Evolutionary conservation across 805 yeast genomes (phyloP).

Genomic region (Starmerella davenportii): DNA sequence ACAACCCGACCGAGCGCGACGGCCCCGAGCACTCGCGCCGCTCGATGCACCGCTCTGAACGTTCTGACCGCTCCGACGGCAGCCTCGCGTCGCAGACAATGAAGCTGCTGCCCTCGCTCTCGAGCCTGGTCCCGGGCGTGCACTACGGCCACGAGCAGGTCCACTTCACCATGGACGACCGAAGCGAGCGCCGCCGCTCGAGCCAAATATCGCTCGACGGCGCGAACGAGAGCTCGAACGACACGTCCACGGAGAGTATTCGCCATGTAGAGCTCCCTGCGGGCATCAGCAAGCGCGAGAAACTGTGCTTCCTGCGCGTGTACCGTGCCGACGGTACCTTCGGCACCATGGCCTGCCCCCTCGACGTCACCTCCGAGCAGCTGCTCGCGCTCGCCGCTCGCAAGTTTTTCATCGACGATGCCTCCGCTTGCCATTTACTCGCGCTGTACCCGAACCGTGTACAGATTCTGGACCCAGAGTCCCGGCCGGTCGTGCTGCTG

Average conservation of each 20-base stretch:
- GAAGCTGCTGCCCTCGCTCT: not conserved
- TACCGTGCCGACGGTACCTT: constrained; percentile 73
- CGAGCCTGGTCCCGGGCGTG: not conserved
- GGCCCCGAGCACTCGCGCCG: not conserved
- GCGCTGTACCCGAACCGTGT: constrained; percentile 10
- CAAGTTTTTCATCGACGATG: constrained; percentile 32
- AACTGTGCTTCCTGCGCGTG: constrained; percentile 34
- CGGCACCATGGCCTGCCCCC: constrained; percentile 63
- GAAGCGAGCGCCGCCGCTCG: not conserved
- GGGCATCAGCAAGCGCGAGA: constrained; percentile 1
- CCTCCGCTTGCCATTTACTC: constrained; percentile 11
- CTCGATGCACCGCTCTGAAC: not conserved
- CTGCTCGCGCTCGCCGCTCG: constrained; percentile 52
- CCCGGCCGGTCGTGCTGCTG: constrained; percentile 9
- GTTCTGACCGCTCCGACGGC: not conserved
- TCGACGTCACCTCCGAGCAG: constrained; percentile 61
- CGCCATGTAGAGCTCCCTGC: constrained; percentile 14
- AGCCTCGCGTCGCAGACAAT: not conserved
- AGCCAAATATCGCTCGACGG: not conserved
- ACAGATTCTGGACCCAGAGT: constrained; percentile 6
- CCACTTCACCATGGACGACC: not conserved
- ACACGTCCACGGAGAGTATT: constrained; percentile 1
- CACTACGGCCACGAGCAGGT: not conserved
- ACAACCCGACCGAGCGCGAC: not conserved
- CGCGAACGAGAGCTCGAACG: not conserved